Evolutionary conservation across 768 basidiomycete species (phyloP).

Genomic region (Leccinum obscurum): DNA sequence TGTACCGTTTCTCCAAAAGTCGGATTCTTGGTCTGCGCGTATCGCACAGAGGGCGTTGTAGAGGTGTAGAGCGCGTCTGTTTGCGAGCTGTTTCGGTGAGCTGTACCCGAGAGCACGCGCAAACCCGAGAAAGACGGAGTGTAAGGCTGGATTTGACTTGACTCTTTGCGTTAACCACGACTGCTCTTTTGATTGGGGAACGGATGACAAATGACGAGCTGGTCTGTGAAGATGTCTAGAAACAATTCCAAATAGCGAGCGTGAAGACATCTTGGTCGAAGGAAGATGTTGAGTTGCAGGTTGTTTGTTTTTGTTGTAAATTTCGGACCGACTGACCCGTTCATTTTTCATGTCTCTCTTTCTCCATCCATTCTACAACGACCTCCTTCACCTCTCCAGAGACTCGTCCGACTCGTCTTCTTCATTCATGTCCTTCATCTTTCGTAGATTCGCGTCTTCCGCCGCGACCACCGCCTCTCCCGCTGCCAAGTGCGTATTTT

Average conservation of each 20-base stretch:
- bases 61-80: conserved; percentile 53
- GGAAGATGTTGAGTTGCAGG: neutral
- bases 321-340: neutral
- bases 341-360: conserved; percentile 20
- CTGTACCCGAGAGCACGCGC: conserved; percentile 59
- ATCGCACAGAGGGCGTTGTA: conserved; percentile 58
- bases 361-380: conserved; percentile 25
- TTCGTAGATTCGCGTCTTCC: conserved; percentile 52
- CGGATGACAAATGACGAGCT: conserved; percentile 14
- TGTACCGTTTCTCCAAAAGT: conserved; percentile 68
- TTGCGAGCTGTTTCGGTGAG: conserved; percentile 61
- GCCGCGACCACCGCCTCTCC: conserved; percentile 35
- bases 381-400: conserved; percentile 20
- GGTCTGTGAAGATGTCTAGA: conserved; percentile 11
- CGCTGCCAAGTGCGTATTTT: conserved; percentile 15
- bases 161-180: conserved; percentile 60
- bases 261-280: conserved; percentile 16
- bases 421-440: conserved; percentile 47
- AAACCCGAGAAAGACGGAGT: conserved; percentile 46
- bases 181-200: conserved; percentile 24
- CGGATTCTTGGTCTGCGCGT: conserved; percentile 56
- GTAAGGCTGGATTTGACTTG: conserved; percentile 48
- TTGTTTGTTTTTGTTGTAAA: neutral
- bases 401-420: conserved; percentile 18
- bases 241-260: conserved; percentile 8